phyloP scores from a whole-genome alignment of 257 asterid genomes.

The Voacanga thouarsii region DNA sequence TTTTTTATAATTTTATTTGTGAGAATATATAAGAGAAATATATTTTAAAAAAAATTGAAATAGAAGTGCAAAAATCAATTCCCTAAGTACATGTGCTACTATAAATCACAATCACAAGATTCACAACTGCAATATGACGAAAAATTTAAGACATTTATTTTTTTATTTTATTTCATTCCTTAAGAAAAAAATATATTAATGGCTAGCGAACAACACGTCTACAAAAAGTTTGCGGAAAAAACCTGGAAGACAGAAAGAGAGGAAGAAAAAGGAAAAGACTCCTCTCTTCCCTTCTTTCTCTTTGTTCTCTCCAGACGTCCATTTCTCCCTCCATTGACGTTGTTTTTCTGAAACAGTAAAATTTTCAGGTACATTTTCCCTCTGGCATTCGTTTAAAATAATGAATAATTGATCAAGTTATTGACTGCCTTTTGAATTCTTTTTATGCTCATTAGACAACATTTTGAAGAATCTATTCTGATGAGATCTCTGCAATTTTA shows the following conservation, averaged over 20 bases:
- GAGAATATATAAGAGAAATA: too few species aligned
- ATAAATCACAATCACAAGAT: too few species aligned
- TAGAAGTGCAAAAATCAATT: too few species aligned
- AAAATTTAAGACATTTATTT: too few species aligned
- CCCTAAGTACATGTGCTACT: too few species aligned
- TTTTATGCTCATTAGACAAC: background rate
- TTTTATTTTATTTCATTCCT: too few species aligned
- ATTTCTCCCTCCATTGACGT: constrained; percentile 39
- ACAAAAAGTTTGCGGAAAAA: background rate
- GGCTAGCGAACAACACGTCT: background rate
- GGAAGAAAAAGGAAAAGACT: background rate
- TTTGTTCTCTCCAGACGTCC: constrained; percentile 17
- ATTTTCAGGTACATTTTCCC: constrained; percentile 32
- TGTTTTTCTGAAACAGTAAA: constrained; percentile 23
- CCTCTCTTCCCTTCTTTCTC: constrained; percentile 18
- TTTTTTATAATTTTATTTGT: too few species aligned
- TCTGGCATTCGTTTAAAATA: background rate
- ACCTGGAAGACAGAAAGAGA: background rate
- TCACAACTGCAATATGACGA: too few species aligned
- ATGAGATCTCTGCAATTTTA: constrained; percentile 41
- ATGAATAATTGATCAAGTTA: background rate
- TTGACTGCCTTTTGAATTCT: background rate
- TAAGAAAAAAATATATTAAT: background rate
- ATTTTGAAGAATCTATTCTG: constrained; percentile 24
- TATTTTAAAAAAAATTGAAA: too few species aligned